These are phyloP conservation scores for Begonia loranthoides DNA, from an alignment of 306 rosid species.

Conservation along the genomic window DNA sequence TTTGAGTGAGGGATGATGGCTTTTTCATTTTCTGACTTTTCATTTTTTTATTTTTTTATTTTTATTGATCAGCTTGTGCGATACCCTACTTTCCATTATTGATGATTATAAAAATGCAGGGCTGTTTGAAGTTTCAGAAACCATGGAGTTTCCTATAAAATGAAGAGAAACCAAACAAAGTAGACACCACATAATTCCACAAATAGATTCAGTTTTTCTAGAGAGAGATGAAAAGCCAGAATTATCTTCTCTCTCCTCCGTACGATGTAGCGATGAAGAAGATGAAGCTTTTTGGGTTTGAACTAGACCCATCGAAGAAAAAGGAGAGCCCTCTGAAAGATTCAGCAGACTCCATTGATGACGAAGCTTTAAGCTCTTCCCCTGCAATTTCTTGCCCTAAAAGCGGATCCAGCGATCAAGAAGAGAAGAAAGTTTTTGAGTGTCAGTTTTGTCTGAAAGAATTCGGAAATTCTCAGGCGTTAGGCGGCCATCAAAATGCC, in stretches of 20 bases:
- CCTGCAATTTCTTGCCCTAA: conserved; percentile 28
- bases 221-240: background rate
- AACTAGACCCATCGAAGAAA: conserved; percentile 39
- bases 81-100: background rate
- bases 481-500: conserved; percentile 97
- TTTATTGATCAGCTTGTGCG: too few species aligned
- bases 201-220: too few species aligned
- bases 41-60: background rate
- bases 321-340: conserved; percentile 15
- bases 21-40: background rate
- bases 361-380: conserved; percentile 75
- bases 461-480: conserved; percentile 84
- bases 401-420: background rate
- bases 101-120: background rate
- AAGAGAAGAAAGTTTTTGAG: conserved; percentile 37
- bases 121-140: background rate
- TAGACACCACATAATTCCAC: background rate
- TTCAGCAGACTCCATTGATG: conserved; percentile 28
- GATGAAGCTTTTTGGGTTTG: conserved; percentile 77
- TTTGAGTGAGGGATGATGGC: background rate
- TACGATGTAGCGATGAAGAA: conserved; percentile 33
- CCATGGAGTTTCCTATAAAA: background rate
- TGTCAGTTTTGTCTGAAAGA: conserved; percentile 85
- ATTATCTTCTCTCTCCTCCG: conserved; percentile 17
- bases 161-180: background rate